These are phyloP conservation scores for Spathaspora gorwiae DNA, from an alignment of 805 yeast species.

Conservation along the genomic window DNA sequence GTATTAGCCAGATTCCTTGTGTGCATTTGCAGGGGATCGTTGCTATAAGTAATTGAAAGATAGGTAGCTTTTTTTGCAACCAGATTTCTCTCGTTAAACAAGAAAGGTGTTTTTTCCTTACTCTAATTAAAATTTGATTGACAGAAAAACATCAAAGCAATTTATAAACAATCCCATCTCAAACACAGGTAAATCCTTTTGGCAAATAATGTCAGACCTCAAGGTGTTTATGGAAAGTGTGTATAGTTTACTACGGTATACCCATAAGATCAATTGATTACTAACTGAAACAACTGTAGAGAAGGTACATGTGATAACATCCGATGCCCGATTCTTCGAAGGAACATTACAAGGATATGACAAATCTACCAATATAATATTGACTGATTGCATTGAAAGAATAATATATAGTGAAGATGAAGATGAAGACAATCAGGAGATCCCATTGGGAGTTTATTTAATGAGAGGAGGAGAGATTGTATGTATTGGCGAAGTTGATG, in stretches of 20 bases:
- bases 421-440: constrained; percentile 34
- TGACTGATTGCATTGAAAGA: constrained; percentile 49
- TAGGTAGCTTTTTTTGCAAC: too few relatives aligned
- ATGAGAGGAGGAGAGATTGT: constrained; percentile 59
- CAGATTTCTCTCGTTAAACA: too few relatives aligned
- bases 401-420: constrained; percentile 39
- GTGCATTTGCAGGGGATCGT: too few relatives aligned
- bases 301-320: constrained; percentile 36
- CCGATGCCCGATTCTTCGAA: constrained; percentile 41
- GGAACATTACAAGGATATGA: constrained; percentile 55
- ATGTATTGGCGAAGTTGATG: constrained; percentile 52
- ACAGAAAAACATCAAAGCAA: too few relatives aligned
- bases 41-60: too few relatives aligned
- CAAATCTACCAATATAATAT: constrained; percentile 55
- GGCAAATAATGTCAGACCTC: constrained; percentile 24
- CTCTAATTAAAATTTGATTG: too few relatives aligned
- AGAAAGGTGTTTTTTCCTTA: too few relatives aligned
- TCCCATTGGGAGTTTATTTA: constrained; percentile 45
- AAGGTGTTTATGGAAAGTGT: constrained; percentile 29
- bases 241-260: constrained; percentile 11
- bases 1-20: neutral
- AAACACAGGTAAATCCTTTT: too few relatives aligned
- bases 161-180: too few relatives aligned
- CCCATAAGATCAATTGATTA: neutral
- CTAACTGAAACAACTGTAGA: constrained; percentile 25